Evolutionary conservation across 768 basidiomycete genomes (phyloP).

Genomic region (Pleurotus giganteus): DNA sequence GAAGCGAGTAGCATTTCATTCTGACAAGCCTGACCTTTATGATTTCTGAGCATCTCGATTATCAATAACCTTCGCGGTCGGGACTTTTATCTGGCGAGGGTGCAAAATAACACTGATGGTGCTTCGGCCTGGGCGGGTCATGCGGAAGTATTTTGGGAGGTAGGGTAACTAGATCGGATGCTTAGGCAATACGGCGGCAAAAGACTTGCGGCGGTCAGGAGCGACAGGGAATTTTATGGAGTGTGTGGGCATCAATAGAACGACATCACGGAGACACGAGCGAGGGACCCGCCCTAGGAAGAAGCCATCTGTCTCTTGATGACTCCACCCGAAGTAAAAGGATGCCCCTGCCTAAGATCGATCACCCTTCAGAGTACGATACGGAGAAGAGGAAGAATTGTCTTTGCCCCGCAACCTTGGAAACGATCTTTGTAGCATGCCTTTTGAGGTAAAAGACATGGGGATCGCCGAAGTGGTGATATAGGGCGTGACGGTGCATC

Average conservation of each 20-base stretch:
- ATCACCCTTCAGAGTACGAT: neutral
- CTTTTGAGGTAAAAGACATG: no score
- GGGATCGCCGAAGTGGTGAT: no score
- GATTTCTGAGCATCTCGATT: slow-evolving; percentile 52
- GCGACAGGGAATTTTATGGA: slow-evolving; percentile 5
- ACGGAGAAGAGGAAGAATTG: neutral
- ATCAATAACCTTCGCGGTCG: neutral
- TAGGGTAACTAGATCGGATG: slow-evolving; percentile 5
- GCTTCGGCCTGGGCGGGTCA: slow-evolving; percentile 5
- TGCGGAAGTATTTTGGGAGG: neutral
- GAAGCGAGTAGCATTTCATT: slow-evolving; percentile 70
- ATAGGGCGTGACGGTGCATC: no score
- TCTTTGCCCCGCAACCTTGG: neutral
- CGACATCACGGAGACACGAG: neutral
- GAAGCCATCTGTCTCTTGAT: neutral
- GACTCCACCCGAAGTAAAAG: slow-evolving; percentile 3
- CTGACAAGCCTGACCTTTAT: slow-evolving; percentile 68
- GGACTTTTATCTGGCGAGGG: slow-evolving; percentile 3
- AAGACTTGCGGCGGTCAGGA: neutral
- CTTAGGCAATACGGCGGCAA: slow-evolving; percentile 5
- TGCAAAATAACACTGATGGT: slow-evolving; percentile 1
- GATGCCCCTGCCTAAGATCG: neutral
- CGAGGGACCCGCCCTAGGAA: neutral
- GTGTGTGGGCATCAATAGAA: neutral
- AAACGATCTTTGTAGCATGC: no score